Percentiles rank a stretch among this genome's conserved stretches.
phyloP scores from a whole-genome alignment of 139 green algal genomes.

The Pleodorina starrii region DNA sequence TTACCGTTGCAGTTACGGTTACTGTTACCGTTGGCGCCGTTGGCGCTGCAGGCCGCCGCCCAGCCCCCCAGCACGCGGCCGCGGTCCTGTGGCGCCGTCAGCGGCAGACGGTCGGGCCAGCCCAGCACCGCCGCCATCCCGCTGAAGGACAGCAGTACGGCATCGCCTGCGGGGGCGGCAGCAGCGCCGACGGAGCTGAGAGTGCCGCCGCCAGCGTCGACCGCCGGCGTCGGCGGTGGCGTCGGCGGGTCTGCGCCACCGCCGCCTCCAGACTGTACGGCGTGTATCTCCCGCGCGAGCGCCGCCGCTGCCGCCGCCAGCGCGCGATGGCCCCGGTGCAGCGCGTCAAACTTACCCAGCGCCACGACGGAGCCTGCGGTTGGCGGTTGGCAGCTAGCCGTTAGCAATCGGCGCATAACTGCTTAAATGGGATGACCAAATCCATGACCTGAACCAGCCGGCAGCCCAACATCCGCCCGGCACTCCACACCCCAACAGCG shows the following conservation, averaged over 20 bases:
- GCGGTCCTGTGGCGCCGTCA: conserved; percentile 85
- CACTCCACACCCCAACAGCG: too few species aligned
- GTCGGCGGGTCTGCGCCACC: too few species aligned
- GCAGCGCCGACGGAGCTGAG: background rate
- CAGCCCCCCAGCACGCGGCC: conserved; percentile 81
- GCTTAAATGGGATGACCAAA: too few species aligned
- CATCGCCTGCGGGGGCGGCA: conserved; percentile 42
- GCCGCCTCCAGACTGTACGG: background rate
- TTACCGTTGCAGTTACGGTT: background rate
- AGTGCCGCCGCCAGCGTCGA: too few species aligned
- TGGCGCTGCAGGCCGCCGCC: conserved; percentile 53
- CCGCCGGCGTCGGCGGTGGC: too few species aligned
- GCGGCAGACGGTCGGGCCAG: conserved; percentile 76
- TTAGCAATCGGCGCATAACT: too few species aligned
- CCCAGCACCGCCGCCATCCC: conserved; percentile 89
- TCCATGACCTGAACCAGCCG: too few species aligned
- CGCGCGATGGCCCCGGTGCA: conserved; percentile 89
- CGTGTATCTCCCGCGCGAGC: background rate
- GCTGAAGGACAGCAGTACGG: conserved; percentile 88
- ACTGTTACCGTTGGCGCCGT: background rate
- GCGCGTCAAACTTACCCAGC: conserved; percentile 95
- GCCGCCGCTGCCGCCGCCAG: conserved; percentile 66
- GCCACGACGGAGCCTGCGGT: conserved; percentile 73
- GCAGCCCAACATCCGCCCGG: too few species aligned
- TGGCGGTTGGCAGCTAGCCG: background rate